phyloP scores from a whole-genome alignment of 176 grass and related monocot genomes.

The Zea luxurians region DNA sequence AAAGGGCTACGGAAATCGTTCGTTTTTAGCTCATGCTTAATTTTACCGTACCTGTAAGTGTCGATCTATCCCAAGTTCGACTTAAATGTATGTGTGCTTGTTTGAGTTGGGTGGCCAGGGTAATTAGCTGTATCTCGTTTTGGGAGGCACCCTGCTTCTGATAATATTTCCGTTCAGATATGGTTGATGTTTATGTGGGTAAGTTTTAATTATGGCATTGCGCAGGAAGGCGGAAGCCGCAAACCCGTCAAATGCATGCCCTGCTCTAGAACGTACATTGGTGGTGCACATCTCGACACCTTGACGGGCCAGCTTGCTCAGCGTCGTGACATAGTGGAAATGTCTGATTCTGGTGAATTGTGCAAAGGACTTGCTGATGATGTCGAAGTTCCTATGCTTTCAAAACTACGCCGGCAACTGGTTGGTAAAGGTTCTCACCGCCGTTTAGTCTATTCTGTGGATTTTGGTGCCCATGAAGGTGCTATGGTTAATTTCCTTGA shows the following conservation, averaged over 20 bases:
- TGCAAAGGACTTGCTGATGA: conserved; percentile 45
- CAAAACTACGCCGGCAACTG: conserved; percentile 45
- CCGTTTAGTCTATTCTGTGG: conserved; percentile 57
- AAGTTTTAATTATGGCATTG: conserved; percentile 20
- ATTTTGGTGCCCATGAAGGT: conserved; percentile 41
- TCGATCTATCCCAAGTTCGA: background rate
- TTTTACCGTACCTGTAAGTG: background rate
- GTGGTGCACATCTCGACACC: background rate
- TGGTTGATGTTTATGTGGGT: background rate
- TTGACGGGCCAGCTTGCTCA: conserved; percentile 14
- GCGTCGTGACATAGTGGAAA: conserved; percentile 24
- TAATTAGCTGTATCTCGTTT: background rate
- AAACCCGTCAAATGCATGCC: conserved; percentile 41
- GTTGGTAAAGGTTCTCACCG: conserved; percentile 88
- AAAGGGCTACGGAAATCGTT: background rate
- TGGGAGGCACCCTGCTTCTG: background rate
- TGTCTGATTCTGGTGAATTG: conserved; percentile 27
- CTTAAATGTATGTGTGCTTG: background rate
- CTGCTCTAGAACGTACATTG: conserved; percentile 48
- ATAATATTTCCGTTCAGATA: background rate
- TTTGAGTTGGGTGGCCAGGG: background rate
- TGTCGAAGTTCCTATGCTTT: conserved; percentile 31
- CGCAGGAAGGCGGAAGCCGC: conserved; percentile 23
- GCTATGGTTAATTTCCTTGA: conserved; percentile 43
- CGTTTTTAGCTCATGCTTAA: background rate